phyloP scores from a whole-genome alignment of 306 rosid genomes.

The Casuarina equisetifolia region DNA sequence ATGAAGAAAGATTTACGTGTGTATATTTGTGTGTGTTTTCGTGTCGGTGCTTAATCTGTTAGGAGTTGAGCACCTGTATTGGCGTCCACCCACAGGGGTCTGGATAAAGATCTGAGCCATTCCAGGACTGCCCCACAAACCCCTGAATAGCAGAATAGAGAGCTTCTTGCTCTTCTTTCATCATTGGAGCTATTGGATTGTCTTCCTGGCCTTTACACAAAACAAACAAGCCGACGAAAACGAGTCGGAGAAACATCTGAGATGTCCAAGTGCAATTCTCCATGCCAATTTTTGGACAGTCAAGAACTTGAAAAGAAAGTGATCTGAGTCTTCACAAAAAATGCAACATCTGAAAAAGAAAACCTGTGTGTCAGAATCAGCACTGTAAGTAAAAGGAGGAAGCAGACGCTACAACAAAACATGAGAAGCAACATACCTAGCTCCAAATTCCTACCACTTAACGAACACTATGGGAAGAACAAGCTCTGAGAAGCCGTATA shows the following conservation, averaged over 20 bases:
- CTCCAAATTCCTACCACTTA: no score
- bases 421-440: no score
- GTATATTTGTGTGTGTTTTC: no score
- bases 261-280: not conserved
- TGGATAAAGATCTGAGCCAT: conserved; percentile 62
- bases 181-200: conserved; percentile 40
- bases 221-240: conserved; percentile 12
- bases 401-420: no score
- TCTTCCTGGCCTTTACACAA: conserved; percentile 9
- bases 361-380: no score
- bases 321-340: no score
- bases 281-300: not conserved
- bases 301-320: not conserved
- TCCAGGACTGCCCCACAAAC: conserved; percentile 55
- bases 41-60: not conserved
- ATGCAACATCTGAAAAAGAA: no score
- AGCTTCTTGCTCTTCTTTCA: conserved; percentile 40
- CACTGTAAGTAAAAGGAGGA: no score
- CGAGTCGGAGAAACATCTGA: conserved; percentile 10
- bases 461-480: no score
- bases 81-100: conserved; percentile 75
- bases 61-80: conserved; percentile 38
- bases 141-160: conserved; percentile 50
- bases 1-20: no score
- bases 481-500: no score